Base-by-base conservation (phyloP, 1,139 yeast species). In the Kluyveromyces marxianus region DNA sequence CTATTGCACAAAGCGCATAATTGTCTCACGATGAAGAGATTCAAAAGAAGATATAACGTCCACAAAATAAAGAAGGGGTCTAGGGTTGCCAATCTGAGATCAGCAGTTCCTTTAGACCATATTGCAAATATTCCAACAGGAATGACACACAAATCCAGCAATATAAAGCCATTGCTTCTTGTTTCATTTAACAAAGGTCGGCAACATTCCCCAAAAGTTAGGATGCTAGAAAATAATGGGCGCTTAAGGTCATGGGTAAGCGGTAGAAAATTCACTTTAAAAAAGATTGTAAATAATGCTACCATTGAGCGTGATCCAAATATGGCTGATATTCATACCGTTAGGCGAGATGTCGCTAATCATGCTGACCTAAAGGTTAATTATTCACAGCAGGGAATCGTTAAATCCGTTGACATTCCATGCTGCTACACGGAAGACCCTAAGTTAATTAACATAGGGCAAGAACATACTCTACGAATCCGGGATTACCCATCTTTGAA, bases 291-390 rank as follows among this genome's bases (percentile, higher is more conserved):
- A 3, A 40, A 40, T 14, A 40, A 40, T n/a, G 43, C 43, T 4
- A 42, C 51, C 26, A 53, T 54, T 21, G 49, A 56, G 39, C 45
- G 50, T 21, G 50, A 54, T 5, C 45, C 39, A 14, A 29, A 36
- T 5, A 25, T 35, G 4, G 21, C n/a, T 2, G 14, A 28, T 3
- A n/a, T 54, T 3, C 52, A 50, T 30, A 40, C 55, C 6, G 54
- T 62, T 6, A 57, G 53, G 44, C 52, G 49, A 33, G 49, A 47
- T 7, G 52, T 58, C n/a, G 45, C 51, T 2, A 52, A 52, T 26
- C 50, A 54, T 49, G 63, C 66, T 1, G 66, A 64, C 44, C 49
- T 64, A 1, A 57, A 54, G 48, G 54, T 60, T 8, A 54, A 60
- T 5, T 63, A 54, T 35, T 60, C 63, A 47, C 54, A 57, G 37